Percentiles rank a stretch among this genome's conserved stretches.
These are phyloP conservation scores for Penicilliopsis zonata DNA, from an alignment of 495 filamentous ascomycete genomes.

Conservation along the genomic window DNA sequence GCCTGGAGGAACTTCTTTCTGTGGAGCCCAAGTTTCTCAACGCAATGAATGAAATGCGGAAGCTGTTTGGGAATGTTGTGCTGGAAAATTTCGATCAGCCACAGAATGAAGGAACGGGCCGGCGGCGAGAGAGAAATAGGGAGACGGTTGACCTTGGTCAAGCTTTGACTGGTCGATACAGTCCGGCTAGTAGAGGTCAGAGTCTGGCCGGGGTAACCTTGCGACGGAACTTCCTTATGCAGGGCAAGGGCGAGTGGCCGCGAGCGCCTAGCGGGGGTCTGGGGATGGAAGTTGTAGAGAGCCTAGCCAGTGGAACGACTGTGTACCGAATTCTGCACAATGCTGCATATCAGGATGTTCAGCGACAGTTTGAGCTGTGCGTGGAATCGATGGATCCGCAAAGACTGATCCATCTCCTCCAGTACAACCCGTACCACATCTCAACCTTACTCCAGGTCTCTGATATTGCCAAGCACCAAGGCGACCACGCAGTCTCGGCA, in stretches of 20 bases:
- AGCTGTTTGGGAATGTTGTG: slow-evolving; percentile 74
- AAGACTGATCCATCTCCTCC: slow-evolving; percentile 49
- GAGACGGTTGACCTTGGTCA: slow-evolving; percentile 56
- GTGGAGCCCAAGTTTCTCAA: slow-evolving; percentile 75
- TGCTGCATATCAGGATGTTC: slow-evolving; percentile 60
- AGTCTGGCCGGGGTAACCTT: slow-evolving; percentile 57
- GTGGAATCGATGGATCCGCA: slow-evolving; percentile 78
- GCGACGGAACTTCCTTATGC: slow-evolving; percentile 71
- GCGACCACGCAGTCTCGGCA: slow-evolving; percentile 70
- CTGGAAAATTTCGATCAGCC: slow-evolving; percentile 50
- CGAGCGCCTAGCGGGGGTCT: slow-evolving; percentile 67
- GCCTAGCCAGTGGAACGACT: slow-evolving; percentile 31
- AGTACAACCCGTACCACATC: slow-evolving; percentile 78
- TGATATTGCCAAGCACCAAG: slow-evolving; percentile 79
- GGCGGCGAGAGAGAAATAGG: slow-evolving; percentile 39
- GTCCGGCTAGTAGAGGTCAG: slow-evolving; percentile 42
- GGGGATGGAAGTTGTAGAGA: slow-evolving; percentile 64
- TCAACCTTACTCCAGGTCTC: slow-evolving; percentile 88
- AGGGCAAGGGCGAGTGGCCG: slow-evolving; percentile 89
- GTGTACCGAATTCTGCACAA: slow-evolving; percentile 67
- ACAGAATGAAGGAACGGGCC: slow-evolving; percentile 37
- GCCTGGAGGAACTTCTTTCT: slow-evolving; percentile 45
- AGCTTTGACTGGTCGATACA: slow-evolving; percentile 51
- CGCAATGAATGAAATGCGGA: slow-evolving; percentile 85
- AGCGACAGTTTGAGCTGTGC: slow-evolving; percentile 61